These are phyloP conservation scores for Wickerhamomyces mucosus DNA, from an alignment of 805 yeast species.

Conservation along the genomic window DNA sequence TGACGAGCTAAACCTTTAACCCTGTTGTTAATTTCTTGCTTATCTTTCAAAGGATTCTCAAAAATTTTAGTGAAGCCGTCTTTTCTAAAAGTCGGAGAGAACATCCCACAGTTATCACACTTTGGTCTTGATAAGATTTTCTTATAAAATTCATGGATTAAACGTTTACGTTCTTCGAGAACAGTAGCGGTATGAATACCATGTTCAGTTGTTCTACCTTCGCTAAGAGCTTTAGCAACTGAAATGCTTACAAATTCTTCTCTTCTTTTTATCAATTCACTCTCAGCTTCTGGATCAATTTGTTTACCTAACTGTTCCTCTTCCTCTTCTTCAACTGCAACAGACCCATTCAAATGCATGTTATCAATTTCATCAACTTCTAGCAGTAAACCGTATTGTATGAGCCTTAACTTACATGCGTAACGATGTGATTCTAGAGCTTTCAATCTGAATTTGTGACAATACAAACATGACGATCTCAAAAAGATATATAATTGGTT, in stretches of 20 bases:
- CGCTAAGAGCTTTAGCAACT: conserved; percentile 63
- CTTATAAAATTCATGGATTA: conserved; percentile 67
- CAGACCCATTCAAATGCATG: conserved; percentile 30
- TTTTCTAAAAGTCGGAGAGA: conserved; percentile 86
- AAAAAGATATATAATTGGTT: conserved; percentile 79
- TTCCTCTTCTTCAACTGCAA: conserved; percentile 33
- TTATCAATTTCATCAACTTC: conserved; percentile 71
- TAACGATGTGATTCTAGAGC: conserved; percentile 62
- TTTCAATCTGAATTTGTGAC: conserved; percentile 76
- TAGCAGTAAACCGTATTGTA: conserved; percentile 81
- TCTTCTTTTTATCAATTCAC: conserved; percentile 48
- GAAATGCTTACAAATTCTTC: conserved; percentile 61
- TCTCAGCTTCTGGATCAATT: conserved; percentile 28
- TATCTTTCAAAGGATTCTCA: conserved; percentile 76
- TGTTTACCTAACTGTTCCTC: conserved; percentile 7
- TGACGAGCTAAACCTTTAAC: conserved; percentile 71
- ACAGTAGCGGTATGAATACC: conserved; percentile 82
- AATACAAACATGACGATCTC: conserved; percentile 79
- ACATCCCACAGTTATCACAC: conserved; percentile 96
- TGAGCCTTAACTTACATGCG: conserved; percentile 66
- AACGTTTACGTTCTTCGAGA: conserved; percentile 72
- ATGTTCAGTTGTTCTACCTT: conserved; percentile 55
- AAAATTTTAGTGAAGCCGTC: conserved; percentile 92
- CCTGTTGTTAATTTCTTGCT: conserved; percentile 73
- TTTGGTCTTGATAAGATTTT: conserved; percentile 66